Base-by-base conservation (phyloP, 106 monocot species). In the Dendrobium catenatum region DNA sequence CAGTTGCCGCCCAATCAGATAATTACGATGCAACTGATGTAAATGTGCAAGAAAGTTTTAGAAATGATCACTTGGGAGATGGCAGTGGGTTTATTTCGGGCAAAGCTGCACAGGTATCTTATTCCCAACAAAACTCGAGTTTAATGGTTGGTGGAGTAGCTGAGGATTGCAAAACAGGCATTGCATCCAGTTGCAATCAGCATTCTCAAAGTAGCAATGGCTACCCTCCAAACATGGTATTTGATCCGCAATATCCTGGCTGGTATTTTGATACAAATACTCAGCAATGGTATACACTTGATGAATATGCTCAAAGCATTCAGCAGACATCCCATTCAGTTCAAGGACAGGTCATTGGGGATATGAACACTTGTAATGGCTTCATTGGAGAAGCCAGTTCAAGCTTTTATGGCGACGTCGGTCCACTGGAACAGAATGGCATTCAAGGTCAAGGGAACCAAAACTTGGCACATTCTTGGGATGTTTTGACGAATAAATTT, bases 191-290 rank as follows among this genome's bases (percentile, higher is more conserved):
- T 31, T 80, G 77, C 85, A 86, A 82, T 79, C 89, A 85, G 24
- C 70, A 43, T 61, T 80, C 88, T 77, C 80, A 79, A 56, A 84
- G 40, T 15, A 82, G 51, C 46, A 83, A 42, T 13, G 88, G 85
- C 42, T 94, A 94, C 81, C 97, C 97, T 42, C 78, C 89, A 11
- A 98, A 98, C 48, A 98, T 98, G 97, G 81, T 98, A 61, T 92
- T 98, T 78, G 94, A 98, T 83, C 85, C 92, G 37, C 92, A 94
- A 42, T 98, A 98, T 77, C 92, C 94, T 41, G 97, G 89, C 49
- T 98, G 92, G 92, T 98, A 98, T 56, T 94, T 89, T 74, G 97
- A 98, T 67, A 91, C 88, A 29, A 93, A 87, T 81, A 91, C 88
- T 1, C 84, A 89, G 74, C 88, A 92, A 75, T 98, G 97, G 97